Evolutionary conservation across 2,329 filamentous ascomycete species (phyloP).

Genomic region (Ophiostoma perfectum): DNA sequence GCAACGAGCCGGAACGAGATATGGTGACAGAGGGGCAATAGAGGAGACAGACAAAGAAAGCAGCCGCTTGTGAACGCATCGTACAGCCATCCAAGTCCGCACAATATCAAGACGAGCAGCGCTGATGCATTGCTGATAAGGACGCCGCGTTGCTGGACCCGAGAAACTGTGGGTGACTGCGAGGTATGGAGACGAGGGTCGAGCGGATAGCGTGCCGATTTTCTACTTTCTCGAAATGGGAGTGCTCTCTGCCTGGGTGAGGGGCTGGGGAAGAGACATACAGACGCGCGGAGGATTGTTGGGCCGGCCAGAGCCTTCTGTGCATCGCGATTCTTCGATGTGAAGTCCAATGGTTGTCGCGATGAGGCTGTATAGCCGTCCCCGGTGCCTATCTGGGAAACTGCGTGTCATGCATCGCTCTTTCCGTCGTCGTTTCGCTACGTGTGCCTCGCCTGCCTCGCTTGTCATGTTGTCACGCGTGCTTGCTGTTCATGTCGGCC

Average conservation of each 20-base stretch:
- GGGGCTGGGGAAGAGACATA: background rate
- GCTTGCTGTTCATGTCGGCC: background rate
- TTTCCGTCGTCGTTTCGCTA: background rate
- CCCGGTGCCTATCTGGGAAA: background rate
- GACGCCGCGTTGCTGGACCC: too few species aligned
- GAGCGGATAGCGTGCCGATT: too few species aligned
- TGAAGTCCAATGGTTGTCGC: background rate
- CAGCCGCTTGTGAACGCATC: too few species aligned
- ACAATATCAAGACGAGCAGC: too few species aligned
- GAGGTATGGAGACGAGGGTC: too few species aligned
- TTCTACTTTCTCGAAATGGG: too few species aligned
- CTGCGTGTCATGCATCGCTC: background rate
- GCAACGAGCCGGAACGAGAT: background rate
- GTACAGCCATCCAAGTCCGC: too few species aligned
- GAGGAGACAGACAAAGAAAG: background rate
- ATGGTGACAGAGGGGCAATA: background rate
- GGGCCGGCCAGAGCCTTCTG: conserved; percentile 8
- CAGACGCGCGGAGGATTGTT: background rate
- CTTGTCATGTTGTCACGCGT: background rate
- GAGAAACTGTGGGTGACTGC: too few species aligned
- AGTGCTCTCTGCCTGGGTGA: too few species aligned
- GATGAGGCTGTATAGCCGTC: background rate
- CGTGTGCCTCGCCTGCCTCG: background rate
- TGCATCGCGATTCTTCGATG: background rate
- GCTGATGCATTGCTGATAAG: too few species aligned